Base-by-base conservation (phyloP, 768 basidiomycete genomes). In the Termitomyces titanicus region DNA sequence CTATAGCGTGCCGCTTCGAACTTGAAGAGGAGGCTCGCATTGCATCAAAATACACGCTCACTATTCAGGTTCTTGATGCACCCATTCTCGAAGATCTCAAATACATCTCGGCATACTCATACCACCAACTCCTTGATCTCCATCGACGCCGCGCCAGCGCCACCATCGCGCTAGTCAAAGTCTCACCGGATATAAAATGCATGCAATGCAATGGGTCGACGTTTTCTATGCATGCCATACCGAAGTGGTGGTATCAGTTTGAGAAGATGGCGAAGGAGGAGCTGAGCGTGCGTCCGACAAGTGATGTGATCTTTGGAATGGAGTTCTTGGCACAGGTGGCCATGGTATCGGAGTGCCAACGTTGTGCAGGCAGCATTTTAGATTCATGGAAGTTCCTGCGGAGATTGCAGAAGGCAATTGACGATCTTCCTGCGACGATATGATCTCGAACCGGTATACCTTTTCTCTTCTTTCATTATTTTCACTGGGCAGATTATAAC, bases 241-340 rank as follows among this genome's bases (percentile, higher is more conserved):
- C 89, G 18, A 79, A 77, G 66, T 89, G 87, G 88, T 90, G 87
- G 88, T 64, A 65, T 20, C 80, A 81, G 57, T 91, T 81, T 61
- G 77, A 80, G 65, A 76, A 64, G 64, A 63, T 72, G 54, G 88
- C 86, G 35, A 78, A 63, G 62, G 77, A 79, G 64, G 88, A 89
- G 63, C 68, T 90, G 54, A 68, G 69, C 24, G 63, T 65, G 45
- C 72, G 84, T 40, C 86, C 86, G 37, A 79, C 80, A 52, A 78
- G 83, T 17, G 79, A 79, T 24, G 72, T 78, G 44, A 77, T 90
- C 34, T 88, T 89, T 63, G 74, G 76, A 34, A 71, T 85, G 66
- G 70, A 76, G 31, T 89, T 87, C 65, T 62, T 89, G 45, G 79
- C 79, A 33, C 70, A 73, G 55, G 80, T 72, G 15, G 82, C 78